Base-by-base conservation (phyloP, 2,329 filamentous ascomycete genomes). In the Cladophialophora carrionii region DNA sequence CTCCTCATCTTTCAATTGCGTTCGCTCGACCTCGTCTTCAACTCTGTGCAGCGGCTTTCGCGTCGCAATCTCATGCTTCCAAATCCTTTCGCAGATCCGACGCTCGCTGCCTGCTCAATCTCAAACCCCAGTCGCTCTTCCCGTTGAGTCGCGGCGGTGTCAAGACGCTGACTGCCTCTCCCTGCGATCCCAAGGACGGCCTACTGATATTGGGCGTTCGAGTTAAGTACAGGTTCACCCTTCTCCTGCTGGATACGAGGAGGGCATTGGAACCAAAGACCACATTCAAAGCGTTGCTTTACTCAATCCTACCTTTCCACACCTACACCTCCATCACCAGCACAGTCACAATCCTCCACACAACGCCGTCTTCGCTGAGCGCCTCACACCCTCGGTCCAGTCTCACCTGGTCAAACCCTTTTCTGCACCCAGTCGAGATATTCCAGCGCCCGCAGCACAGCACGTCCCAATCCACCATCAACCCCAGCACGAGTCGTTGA, bases 191-290 rank as follows among this genome's bases (percentile, higher is more conserved):
- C n/a, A 32, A 56, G 46, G 43, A 61, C 48, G 51, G 34, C 62
- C 41, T 43, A 32, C 46, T 52, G 56, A 61, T 61, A 32, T 49
- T 55, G 61, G 63, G 51, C 61, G 49, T 60, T 51, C 53, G 66
- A 71, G 69, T 67, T 71, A 71, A 71, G 69, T 71, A 64, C 67
- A 70, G 65, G 60, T 61, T 64, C 63, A 66, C 60, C 65, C 62
- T 64, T 63, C 49, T 61, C 59, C 58, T 64, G 64, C 64, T 65
- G 57, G 53, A 64, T 60, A 63, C 61, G 57, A 53, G 55, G 41
- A 43, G 46, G 48, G 43, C 52, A 32, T 17, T 17, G 61, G 43
- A 43, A 59, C 51, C 59, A 51, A 51, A 29, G 62, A 66, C 24
- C 63, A 65, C 61, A 57, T 60, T 64, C 64, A 64, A 64, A 64